Evolutionary conservation across 192 early-diverging fungal species (phyloP), one percentile per base, ranked within the genome.

Genomic region (Coemansia sp.): DNA sequence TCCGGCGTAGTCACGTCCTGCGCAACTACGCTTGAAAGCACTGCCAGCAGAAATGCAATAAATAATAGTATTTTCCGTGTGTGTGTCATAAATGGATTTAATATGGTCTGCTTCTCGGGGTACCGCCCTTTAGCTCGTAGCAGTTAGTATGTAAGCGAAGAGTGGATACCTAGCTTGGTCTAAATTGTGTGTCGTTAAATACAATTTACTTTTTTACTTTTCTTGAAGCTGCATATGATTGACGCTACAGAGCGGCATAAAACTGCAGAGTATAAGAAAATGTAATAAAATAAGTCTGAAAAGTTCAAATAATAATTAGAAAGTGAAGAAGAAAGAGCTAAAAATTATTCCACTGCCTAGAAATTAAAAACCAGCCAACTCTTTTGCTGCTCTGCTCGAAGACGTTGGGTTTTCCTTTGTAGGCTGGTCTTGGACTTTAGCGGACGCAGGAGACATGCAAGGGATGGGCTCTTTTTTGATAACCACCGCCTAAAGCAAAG

Each of bases 121-220:
- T 32, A 8, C 32, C 32, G 32, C 32, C 32, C 32, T 43, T 43
- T 43, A 14, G 41, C 41, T 11, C 41, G 12, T 43, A 43, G 41
- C 15, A 15, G 41, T 15, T 32, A 6, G 45, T 48, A 19, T 48
- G 45, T 14, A 48, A 12, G 29, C 29, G 29, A 32, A 32, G 29
- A 32, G 29, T 32, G 29, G 29, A 32, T 32, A 32, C 29, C 5
- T 32, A 32, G 29, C 29, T 32, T 32, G 29, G 3, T 32, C 29
- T 32, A 32, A 32, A 32, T 32, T 43, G 41, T 10, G 41, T 15
- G 41, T 43, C 41, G 41, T 43, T 43, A 43, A 43, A 43, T 43
- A 43, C 10, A 43, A 43, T 43, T 43, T 43, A 43, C 41, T 43
- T 43, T 43, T 43, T 43, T 43, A 43, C 41, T 43, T 43, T 43